Base-by-base conservation (phyloP, 192 early-diverging fungal genomes). In the Funneliformis geosporum region DNA sequence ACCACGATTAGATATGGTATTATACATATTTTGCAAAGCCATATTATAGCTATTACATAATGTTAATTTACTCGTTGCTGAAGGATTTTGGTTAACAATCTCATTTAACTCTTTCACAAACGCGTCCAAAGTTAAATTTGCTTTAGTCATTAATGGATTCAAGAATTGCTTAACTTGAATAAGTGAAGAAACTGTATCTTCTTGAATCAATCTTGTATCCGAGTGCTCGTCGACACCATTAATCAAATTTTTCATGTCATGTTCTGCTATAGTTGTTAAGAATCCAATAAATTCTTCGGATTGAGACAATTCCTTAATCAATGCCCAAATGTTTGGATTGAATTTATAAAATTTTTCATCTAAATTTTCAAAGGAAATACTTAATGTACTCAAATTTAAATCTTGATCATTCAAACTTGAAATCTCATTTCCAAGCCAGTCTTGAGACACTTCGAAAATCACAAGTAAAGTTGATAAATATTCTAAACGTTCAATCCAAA, bases 221-320 rank as follows among this genome's bases (percentile, higher is more conserved):
- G 75, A 60, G 25, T 69, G 64, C 0, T 81, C 80, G 33, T 81
- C 80, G 16, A 77, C 74, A 16, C 64, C 75, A 61, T 81, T 81
- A 76, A 81, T 81, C n/a, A 75, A 38, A 75, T 81, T 81, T 60
- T 68, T 67, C 23, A 81, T 50, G 21, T 76, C 75, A 60, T 81
- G 66, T 38, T 76, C 64, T 40, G 70, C 70, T 27, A 72, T 61
- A 28, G 11, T 16, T 50, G 8, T n/a, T 23, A 72, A 21, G 23
- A 44, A 72, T 72, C 12, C 10, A 47, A 72, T 16, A 50, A 72
- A 72, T 40, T 72, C 43, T 11, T 28, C 23, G 14, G 70, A n/a
- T 25, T 6, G 1, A 25, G 70, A 72, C 33, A 72, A 23, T 72
- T n/a, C 43, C 44, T 72, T 50, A 50, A 72, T 72, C 4, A 72